Evolutionary conservation across 805 yeast species (phyloP).

Genomic region (Ogataea neopini): DNA sequence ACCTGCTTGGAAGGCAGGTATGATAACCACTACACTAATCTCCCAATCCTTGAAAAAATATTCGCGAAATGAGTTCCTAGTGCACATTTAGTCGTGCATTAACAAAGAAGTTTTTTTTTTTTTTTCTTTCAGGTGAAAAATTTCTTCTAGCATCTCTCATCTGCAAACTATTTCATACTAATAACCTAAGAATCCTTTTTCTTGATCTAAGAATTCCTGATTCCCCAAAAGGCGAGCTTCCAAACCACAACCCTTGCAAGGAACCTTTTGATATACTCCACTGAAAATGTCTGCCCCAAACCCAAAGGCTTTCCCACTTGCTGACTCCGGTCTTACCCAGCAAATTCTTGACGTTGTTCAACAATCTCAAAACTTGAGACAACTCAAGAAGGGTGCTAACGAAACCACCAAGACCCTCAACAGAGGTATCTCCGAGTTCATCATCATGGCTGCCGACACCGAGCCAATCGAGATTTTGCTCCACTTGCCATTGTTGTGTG

Average conservation of each 20-base stretch:
- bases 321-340: slow-evolving; percentile 93
- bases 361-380: slow-evolving; percentile 97
- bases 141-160: slow-evolving; percentile 1
- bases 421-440: slow-evolving; percentile 99
- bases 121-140: slow-evolving; percentile 9
- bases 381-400: slow-evolving; percentile 98
- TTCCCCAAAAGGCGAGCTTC: slow-evolving; percentile 41
- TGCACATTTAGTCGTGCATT: background rate
- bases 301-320: slow-evolving; percentile 98
- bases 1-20: slow-evolving; percentile 92
- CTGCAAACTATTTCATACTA: background rate
- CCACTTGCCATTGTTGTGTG: slow-evolving; percentile 96
- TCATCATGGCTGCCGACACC: slow-evolving; percentile 99
- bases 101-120: slow-evolving; percentile 2
- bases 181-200: background rate
- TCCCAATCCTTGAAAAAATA: slow-evolving; percentile 44
- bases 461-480: slow-evolving; percentile 98
- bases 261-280: slow-evolving; percentile 41
- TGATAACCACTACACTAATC: slow-evolving; percentile 93
- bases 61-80: background rate
- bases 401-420: slow-evolving; percentile 99
- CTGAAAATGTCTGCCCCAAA: slow-evolving; percentile 78
- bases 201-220: background rate
- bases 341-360: slow-evolving; percentile 97
- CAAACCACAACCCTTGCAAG: slow-evolving; percentile 41